Conservation (phyloP, 2,329 filamentous ascomycete species). For the Cladosporium sp. region DNA sequence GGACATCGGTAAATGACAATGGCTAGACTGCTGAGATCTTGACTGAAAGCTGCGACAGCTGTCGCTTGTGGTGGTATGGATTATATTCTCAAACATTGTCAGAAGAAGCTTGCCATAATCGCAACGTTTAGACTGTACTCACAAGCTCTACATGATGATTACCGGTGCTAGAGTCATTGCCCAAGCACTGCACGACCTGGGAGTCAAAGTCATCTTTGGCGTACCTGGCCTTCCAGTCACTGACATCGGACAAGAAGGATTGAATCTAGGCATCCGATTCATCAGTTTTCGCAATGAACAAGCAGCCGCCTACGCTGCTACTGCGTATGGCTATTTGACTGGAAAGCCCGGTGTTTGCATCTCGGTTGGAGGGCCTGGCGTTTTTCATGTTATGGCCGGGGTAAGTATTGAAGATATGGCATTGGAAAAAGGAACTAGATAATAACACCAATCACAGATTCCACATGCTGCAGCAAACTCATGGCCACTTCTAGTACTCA, state of each 20-base stretch:
- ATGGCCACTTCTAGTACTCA: slow-evolving; percentile 53
- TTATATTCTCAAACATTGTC: too few relatives aligned
- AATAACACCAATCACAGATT: slow-evolving; percentile 16
- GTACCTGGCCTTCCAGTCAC: slow-evolving; percentile 54
- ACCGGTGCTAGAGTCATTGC: slow-evolving; percentile 47
- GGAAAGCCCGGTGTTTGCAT: slow-evolving; percentile 54
- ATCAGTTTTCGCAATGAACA: slow-evolving; percentile 58
- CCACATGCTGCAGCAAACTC: slow-evolving; percentile 46
- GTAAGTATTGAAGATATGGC: slow-evolving; percentile 34
- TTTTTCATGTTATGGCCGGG: slow-evolving; percentile 55
- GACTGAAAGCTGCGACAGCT: too few relatives aligned
- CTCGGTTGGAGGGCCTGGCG: slow-evolving; percentile 56
- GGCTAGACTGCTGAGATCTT: too few relatives aligned
- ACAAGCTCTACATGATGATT: slow-evolving; percentile 1
- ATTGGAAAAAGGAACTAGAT: neutral
- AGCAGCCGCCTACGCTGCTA: slow-evolving; percentile 55
- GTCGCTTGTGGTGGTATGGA: too few relatives aligned
- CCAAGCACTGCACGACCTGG: slow-evolving; percentile 44
- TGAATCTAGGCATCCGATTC: slow-evolving; percentile 54
- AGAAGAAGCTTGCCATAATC: too few relatives aligned
- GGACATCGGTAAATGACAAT: too few relatives aligned
- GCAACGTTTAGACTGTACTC: too few relatives aligned
- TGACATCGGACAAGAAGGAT: slow-evolving; percentile 54
- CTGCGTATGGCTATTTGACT: slow-evolving; percentile 56
- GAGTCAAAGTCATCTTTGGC: slow-evolving; percentile 50